Conservation (phyloP, 805 yeast species). For the Metschnikowia vanudenii region DNA sequence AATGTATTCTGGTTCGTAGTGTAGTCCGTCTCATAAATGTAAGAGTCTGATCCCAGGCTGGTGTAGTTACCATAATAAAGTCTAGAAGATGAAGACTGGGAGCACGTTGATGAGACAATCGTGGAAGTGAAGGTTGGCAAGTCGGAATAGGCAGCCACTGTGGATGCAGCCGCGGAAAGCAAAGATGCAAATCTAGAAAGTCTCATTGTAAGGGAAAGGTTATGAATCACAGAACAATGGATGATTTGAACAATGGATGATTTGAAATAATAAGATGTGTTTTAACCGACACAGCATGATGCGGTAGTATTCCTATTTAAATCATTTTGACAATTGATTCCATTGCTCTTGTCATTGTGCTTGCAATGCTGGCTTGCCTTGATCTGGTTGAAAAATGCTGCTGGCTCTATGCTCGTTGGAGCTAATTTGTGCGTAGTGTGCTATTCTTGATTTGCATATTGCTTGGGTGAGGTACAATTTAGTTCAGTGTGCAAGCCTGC, state of each 20-base stretch:
- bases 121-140: conserved; percentile 19
- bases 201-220: conserved; percentile 11
- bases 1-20: conserved; percentile 16
- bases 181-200: conserved; percentile 6
- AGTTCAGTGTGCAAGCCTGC: too few species aligned
- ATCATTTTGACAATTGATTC: too few species aligned
- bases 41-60: conserved; percentile 7
- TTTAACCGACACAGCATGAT: not conserved
- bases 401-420: too few species aligned
- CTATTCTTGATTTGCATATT: too few species aligned
- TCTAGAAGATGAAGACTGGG: conserved; percentile 6
- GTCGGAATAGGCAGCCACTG: conserved; percentile 8
- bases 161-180: conserved; percentile 10
- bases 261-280: not conserved
- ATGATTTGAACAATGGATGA: not conserved
- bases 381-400: too few species aligned
- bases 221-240: too few species aligned
- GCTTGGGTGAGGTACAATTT: too few species aligned
- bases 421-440: too few species aligned
- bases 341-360: not conserved
- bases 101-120: conserved; percentile 16
- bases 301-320: not conserved
- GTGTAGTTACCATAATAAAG: conserved; percentile 15
- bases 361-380: too few species aligned
- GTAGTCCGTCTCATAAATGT: conserved; percentile 14